Evolutionary conservation across 2,329 filamentous ascomycete genomes (phyloP), one percentile per base, ranked within the genome.

Genomic region (Sclerotinia sclerotiorum): DNA sequence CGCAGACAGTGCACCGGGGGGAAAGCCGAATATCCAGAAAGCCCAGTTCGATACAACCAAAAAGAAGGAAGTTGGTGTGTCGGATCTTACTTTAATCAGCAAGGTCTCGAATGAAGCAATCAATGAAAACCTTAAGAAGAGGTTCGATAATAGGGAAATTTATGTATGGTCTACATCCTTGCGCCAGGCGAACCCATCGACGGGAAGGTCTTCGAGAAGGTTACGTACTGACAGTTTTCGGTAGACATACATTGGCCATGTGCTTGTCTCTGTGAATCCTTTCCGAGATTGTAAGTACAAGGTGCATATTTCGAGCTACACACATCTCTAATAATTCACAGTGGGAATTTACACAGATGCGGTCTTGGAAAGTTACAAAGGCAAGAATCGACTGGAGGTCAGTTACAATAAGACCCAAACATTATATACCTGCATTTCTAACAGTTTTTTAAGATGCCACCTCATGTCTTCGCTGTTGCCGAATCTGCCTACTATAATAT

Each of bases 41-140:
- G 95, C 95, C 72, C 92, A 92, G 70, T 99, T 96, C 81, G 95
- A 99, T 80, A 92, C 89, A 70, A 92, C 90, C 73, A 98, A 98
- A 86, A 99, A 98, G 89, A 98, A 97, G 87, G 94, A 99, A 81
- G 95, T 99, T 75, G 95, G 95, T 73, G 95, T 99, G 67, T 97
- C 95, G 67, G 95, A 99, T 84, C 86, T 99, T 79, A 99, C 95
- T 5, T 84, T 99, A 76, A 90, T 99, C 78, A 97, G 94, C 84
- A 98, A 98, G 81, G 96, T 99, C 73, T 97, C 94, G 73, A 98
- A 99, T 80, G 95, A 99, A 80, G 94, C 94, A 70, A 99, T 99
- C 84, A 99, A 99, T 82, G 95, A 98, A 69, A 99, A 99, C 80
- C 80, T 99, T 80, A 97, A 97, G 85, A 96, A 98, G 84, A 89